Evolutionary conservation across 192 early-diverging fungal genomes (phyloP).

Genomic region (Mortierella hygrophila): DNA sequence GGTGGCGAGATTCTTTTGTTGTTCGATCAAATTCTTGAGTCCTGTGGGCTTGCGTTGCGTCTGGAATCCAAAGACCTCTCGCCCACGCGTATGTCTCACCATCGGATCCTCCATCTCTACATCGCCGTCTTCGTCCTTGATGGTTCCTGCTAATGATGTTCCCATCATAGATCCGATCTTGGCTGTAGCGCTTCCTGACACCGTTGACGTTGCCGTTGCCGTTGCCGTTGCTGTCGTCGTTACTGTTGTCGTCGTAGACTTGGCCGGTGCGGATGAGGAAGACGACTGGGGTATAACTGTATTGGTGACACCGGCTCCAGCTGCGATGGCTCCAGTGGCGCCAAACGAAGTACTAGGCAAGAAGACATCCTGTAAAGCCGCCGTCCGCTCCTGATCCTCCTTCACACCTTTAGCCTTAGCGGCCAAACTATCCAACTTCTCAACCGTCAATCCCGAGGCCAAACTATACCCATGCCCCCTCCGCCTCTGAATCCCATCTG

Average conservation of each 20-base stretch:
- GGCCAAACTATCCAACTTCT: not conserved
- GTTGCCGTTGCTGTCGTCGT: not conserved
- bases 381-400: slow-evolving; percentile 8
- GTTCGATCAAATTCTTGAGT: slow-evolving; percentile 38
- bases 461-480: slow-evolving; percentile 1
- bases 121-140: not conserved
- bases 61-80: slow-evolving; percentile 55
- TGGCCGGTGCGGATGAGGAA: not conserved
- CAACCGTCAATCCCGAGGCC: slow-evolving; percentile 35
- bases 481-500: not conserved
- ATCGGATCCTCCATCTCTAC: not conserved
- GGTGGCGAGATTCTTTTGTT: not conserved
- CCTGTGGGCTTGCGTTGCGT: slow-evolving; percentile 23
- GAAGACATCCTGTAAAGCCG: slow-evolving; percentile 37
- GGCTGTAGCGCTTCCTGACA: too few relatives aligned
- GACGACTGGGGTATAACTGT: not conserved
- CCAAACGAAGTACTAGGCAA: not conserved
- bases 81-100: slow-evolving; percentile 26
- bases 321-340: not conserved
- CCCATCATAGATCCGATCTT: not conserved
- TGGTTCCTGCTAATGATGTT: not conserved
- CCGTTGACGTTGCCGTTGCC: not conserved
- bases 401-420: slow-evolving; percentile 9
- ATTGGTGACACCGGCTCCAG: not conserved
- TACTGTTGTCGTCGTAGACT: not conserved